phyloP scores from a whole-genome alignment of 768 basidiomycete species.

The Xerocomellus intermedius region DNA sequence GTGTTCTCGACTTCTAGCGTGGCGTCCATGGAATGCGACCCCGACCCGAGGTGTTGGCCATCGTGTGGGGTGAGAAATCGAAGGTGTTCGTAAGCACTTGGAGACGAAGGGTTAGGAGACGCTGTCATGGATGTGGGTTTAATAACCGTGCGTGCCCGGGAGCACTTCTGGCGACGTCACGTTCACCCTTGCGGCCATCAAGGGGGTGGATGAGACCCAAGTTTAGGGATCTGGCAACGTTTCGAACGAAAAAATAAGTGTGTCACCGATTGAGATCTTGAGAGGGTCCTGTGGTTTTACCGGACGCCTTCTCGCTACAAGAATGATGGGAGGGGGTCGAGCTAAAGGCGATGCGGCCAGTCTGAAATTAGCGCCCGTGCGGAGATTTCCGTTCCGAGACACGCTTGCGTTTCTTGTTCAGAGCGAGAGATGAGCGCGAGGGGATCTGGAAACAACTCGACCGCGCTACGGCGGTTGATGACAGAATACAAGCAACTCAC shows the following conservation, averaged over 20 bases:
- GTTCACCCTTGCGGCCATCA: neutral
- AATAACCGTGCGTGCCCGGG: constrained; percentile 1
- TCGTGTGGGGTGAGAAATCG: constrained; percentile 8
- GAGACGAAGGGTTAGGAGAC: neutral
- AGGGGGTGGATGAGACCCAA: too few species aligned
- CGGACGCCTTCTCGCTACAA: too few species aligned
- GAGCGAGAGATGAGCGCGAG: constrained; percentile 48
- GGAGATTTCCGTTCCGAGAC: neutral
- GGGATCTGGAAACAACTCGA: constrained; percentile 50
- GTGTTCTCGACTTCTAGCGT: neutral
- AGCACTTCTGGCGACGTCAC: neutral
- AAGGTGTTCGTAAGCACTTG: neutral
- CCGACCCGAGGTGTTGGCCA: too few species aligned
- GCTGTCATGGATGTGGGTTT: neutral
- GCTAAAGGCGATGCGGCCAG: too few species aligned
- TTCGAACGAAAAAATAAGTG: neutral
- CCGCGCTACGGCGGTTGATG: constrained; percentile 85
- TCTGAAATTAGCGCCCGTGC: too few species aligned
- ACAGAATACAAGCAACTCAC: constrained; percentile 89
- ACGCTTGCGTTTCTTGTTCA: too few species aligned
- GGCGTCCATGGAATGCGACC: neutral
- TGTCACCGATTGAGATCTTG: neutral
- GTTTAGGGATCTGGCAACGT: neutral
- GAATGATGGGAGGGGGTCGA: too few species aligned
- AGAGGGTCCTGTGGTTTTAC: neutral